Evolutionary conservation across 2,329 filamentous ascomycete species (phyloP), one percentile per base, ranked within the genome.

Genomic region (Calonectria pteridis): DNA sequence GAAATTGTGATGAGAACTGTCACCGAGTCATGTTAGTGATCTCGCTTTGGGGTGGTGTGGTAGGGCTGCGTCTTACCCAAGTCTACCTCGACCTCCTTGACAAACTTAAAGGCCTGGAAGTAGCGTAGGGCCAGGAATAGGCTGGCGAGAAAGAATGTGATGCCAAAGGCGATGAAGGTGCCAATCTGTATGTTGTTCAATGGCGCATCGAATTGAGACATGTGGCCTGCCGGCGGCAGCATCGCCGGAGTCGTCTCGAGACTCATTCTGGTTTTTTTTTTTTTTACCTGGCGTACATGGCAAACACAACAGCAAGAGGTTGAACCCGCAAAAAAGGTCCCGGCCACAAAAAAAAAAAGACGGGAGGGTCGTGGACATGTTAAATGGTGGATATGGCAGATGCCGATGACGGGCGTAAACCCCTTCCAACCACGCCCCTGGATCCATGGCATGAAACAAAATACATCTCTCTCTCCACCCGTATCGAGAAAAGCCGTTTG

Each of bases 31-130:
- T 63, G 28, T 43, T 62, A 64, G 40, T 43, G 59, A 9, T 64
- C 18, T 49, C 29, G 40, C 37, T 11, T n/a, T 49, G 16, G 49
- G 31, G 29, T 51, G 2, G 3, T 16, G 4, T 6, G 18, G n/a
- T 26, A 35, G 37, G 37, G 59, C 59, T 46, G 31, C n/a, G 1
- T 20, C 66, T 33, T 59, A 68, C 51, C 66, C 31, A 68, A 16
- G 31, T 68, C 50, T 6, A 50, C 18, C 66, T 68, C 66, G 26
- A 59, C 33, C 51, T 59, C 53, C 53, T 59, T 59, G 26, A 59
- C 53, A 31, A 68, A 40, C 35, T 58, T 68, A 40, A 59, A 46
- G 23, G 66, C 35, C 53, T 68, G 66, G 26, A 59, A 59, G 40
- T 59, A 59, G 28, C 66, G 50, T 6, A 59, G 66, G n/a, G 16